Evolutionary conservation across 1,139 yeast species (phyloP).

Genomic region (Zygosaccharomyces pseudobailii): DNA sequence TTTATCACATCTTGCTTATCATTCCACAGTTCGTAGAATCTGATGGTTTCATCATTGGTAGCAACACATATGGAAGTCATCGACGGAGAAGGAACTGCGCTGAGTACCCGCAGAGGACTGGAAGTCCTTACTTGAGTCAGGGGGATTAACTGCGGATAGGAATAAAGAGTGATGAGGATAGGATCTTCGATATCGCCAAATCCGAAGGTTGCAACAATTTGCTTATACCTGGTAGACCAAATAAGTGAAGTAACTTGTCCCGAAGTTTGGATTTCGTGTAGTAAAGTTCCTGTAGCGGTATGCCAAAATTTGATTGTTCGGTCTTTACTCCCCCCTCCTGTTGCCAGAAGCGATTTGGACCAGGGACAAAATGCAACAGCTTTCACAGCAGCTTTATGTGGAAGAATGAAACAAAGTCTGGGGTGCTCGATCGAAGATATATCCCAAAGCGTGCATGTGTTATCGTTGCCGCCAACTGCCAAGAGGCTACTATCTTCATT

Average conservation of each 20-base stretch:
- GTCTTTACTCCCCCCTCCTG: slow-evolving; percentile 82
- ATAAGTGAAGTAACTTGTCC: slow-evolving; percentile 75
- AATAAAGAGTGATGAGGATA: slow-evolving; percentile 48
- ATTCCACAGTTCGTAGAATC: slow-evolving; percentile 70
- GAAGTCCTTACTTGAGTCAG: slow-evolving; percentile 49
- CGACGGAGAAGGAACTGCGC: slow-evolving; percentile 66
- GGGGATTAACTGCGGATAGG: slow-evolving; percentile 60
- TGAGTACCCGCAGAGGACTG: slow-evolving; percentile 52
- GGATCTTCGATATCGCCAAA: slow-evolving; percentile 53
- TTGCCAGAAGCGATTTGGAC: slow-evolving; percentile 65
- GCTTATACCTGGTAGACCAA: slow-evolving; percentile 65
- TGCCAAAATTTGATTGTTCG: slow-evolving; percentile 76
- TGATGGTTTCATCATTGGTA: slow-evolving; percentile 67
- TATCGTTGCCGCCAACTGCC: slow-evolving; percentile 74
- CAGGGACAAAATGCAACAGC: slow-evolving; percentile 80
- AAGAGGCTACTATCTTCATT: slow-evolving; percentile 45
- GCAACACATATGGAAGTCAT: slow-evolving; percentile 61
- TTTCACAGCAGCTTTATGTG: slow-evolving; percentile 75
- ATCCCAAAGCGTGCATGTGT: slow-evolving; percentile 65
- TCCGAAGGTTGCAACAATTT: slow-evolving; percentile 77
- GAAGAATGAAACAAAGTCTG: slow-evolving; percentile 41
- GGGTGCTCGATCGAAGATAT: slow-evolving; percentile 43
- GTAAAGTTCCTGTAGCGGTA: slow-evolving; percentile 63
- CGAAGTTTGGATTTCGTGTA: slow-evolving; percentile 50
- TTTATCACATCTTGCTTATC: slow-evolving; percentile 34